A percentile compares a stretch with the other conserved stretches of the same genome.
Conservation (phyloP, 208 protist species). For the Trypanosoma cruzi region DNA sequence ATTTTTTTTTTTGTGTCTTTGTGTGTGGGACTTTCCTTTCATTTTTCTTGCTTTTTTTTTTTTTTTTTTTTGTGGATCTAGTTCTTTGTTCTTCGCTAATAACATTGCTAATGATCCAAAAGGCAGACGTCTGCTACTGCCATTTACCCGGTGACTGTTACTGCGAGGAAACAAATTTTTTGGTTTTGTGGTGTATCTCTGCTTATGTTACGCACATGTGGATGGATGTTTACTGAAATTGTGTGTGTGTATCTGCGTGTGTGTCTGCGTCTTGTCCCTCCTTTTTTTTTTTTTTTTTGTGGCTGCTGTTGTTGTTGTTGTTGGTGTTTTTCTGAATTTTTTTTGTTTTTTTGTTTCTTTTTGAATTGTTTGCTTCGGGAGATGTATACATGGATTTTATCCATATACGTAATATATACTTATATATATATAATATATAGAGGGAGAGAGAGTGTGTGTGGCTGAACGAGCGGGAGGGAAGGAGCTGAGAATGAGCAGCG, state of each 20-base stretch:
- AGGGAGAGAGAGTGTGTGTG: neutral
- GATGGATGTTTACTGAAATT: too few species aligned
- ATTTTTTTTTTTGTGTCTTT: too few species aligned
- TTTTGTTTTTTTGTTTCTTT: conserved; percentile 15
- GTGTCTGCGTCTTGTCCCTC: neutral
- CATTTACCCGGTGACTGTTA: too few species aligned
- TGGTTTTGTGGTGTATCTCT: conserved; percentile 3
- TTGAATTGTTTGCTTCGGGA: neutral
- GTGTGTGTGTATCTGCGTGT: too few species aligned
- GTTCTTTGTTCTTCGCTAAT: conserved; percentile 15
- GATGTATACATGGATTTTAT: too few species aligned
- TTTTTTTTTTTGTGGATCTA: neutral
- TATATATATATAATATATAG: too few species aligned
- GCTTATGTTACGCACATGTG: conserved; percentile 1
- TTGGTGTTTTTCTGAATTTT: too few species aligned
- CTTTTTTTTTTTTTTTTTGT: too few species aligned
- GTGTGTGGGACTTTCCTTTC: neutral
- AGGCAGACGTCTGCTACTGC: too few species aligned
- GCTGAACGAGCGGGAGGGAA: neutral
- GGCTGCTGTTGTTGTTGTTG: too few species aligned
- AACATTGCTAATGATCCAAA: too few species aligned
- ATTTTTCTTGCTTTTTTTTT: neutral
- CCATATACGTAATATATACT: neutral
- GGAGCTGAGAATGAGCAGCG: neutral
- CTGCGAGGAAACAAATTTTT: too few species aligned